Percentiles rank a stretch among this genome's conserved stretches.
Conservation (phyloP, 331 rosid species). For the Malus hybrid region DNA sequence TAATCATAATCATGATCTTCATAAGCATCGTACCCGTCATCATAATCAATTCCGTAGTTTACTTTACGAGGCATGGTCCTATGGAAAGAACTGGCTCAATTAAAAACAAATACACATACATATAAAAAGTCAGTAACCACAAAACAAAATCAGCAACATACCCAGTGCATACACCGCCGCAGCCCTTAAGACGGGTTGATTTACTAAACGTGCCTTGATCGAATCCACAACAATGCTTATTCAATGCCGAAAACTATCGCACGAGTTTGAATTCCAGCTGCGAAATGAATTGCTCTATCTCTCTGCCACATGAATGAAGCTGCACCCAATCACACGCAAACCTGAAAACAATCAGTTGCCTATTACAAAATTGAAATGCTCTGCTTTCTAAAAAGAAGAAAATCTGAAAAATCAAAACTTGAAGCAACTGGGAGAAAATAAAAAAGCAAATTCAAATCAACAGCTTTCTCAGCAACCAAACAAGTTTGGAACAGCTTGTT, state of each 20-base stretch:
- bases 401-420: background rate
- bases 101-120: background rate
- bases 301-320: constrained; percentile 22
- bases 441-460: background rate
- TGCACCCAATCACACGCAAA: background rate
- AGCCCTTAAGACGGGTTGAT: constrained; percentile 5
- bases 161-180: constrained; percentile 9
- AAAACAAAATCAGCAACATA: background rate
- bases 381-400: background rate
- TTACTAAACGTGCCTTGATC: background rate
- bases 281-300: constrained; percentile 1
- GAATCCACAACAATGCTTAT: background rate
- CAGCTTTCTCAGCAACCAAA: constrained; percentile 3
- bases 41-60: constrained; percentile 56
- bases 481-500: background rate
- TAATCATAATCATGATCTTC: constrained; percentile 42
- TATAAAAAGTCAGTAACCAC: background rate
- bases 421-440: background rate
- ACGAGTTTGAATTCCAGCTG: constrained; percentile 3
- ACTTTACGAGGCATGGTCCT: constrained; percentile 79
- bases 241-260: background rate
- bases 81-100: background rate
- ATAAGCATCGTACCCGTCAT: constrained; percentile 46
- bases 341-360: background rate
- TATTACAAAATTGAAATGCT: background rate